Conservation (phyloP, 768 basidiomycete species). For the Rhizopogon salebrosus region DNA sequence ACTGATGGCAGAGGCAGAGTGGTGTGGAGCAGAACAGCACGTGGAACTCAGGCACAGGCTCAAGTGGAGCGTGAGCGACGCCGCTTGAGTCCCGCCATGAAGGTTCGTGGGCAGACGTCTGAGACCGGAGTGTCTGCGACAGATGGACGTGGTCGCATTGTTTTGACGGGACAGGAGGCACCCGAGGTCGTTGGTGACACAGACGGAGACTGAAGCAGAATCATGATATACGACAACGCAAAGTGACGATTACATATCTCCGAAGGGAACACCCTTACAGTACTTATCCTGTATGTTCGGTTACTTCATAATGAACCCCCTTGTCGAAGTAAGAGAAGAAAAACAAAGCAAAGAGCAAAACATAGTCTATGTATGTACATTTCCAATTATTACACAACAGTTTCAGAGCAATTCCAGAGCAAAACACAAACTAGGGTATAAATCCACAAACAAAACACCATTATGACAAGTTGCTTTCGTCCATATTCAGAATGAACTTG, state of each 20-base stretch:
- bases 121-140: constrained; percentile 5
- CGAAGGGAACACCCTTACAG: too few species aligned
- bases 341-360: background rate
- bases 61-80: constrained; percentile 17
- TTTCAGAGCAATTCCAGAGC: too few species aligned
- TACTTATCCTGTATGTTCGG: too few species aligned
- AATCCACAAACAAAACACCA: too few species aligned
- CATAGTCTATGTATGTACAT: too few species aligned
- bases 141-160: constrained; percentile 13
- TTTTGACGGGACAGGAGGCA: constrained; percentile 16
- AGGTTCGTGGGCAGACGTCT: constrained; percentile 14
- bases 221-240: constrained; percentile 1
- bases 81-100: constrained; percentile 13
- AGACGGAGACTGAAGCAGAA: constrained; percentile 9
- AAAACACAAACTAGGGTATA: too few species aligned
- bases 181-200: constrained; percentile 11
- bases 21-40: constrained; percentile 34
- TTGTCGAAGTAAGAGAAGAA: background rate
- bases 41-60: constrained; percentile 14
- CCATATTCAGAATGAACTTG: constrained; percentile 59
- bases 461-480: constrained; percentile 37
- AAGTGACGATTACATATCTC: background rate
- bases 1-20: constrained; percentile 65
- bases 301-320: too few species aligned
- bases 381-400: too few species aligned